Conservation (phyloP, 352 stramenopile genomes). For the Blastocystis sp. region DNA sequence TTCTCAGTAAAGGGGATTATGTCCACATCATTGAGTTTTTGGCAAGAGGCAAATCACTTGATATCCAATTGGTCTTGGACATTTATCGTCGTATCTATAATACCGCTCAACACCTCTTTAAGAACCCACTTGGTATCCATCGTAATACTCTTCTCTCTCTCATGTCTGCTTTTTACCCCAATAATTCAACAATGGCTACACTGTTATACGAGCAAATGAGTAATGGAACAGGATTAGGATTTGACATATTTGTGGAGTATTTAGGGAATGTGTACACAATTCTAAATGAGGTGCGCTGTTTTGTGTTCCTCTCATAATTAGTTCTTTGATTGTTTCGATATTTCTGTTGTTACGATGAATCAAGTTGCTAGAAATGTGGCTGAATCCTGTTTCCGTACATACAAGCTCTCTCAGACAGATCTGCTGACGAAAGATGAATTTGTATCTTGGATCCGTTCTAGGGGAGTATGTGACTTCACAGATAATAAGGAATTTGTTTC, state of each 20-base stretch:
- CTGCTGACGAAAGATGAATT: conserved; percentile 4
- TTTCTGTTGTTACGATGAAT: background rate
- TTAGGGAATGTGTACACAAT: background rate
- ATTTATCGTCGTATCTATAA: conserved; percentile 15
- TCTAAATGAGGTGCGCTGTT: background rate
- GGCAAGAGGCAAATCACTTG: background rate
- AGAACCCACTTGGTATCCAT: background rate
- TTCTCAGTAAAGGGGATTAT: conserved; percentile 8
- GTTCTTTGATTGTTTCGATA: conserved; percentile 53
- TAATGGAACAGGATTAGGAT: background rate
- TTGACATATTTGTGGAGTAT: background rate
- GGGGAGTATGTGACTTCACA: background rate
- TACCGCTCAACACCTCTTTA: background rate
- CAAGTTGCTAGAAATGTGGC: conserved; percentile 34
- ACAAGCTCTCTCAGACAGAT: background rate
- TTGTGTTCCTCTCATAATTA: background rate
- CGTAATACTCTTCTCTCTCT: background rate
- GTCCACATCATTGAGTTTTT: conserved; percentile 7
- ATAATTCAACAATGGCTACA: background rate
- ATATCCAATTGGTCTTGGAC: background rate
- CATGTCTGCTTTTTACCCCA: conserved; percentile 3
- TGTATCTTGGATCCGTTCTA: background rate
- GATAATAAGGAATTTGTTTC: background rate
- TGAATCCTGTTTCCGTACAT: background rate
- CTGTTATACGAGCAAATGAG: background rate